A percentile compares a stretch with the other conserved stretches of the same genome.
Conservation (phyloP, 2,329 filamentous ascomycete genomes). For the Penicillium sp. region DNA sequence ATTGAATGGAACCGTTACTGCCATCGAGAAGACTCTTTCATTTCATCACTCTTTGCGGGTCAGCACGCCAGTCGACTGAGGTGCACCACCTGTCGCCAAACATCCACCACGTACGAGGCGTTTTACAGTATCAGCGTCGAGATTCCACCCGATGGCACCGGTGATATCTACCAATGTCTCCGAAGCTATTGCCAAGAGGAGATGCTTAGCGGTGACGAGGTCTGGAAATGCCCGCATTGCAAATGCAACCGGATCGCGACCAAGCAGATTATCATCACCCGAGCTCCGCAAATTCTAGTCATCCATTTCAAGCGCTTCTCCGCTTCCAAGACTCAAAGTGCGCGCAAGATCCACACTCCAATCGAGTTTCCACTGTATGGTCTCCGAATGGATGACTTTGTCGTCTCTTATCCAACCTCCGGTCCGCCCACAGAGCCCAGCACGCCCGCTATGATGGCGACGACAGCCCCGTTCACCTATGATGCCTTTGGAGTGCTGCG, state of each 20-base stretch:
- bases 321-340: conserved; percentile 58
- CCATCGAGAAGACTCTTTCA: conserved; percentile 71
- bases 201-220: conserved; percentile 66
- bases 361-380: conserved; percentile 77
- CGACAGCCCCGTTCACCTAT: conserved; percentile 68
- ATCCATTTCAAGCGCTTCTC: conserved; percentile 75
- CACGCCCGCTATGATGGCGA: conserved; percentile 57
- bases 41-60: conserved; percentile 79
- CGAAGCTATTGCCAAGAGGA: conserved; percentile 71
- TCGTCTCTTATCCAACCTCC: conserved; percentile 54
- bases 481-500: conserved; percentile 84
- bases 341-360: conserved; percentile 69
- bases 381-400: conserved; percentile 65
- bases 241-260: conserved; percentile 67
- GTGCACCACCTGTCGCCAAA: conserved; percentile 64
- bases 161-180: conserved; percentile 69
- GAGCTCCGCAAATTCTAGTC: conserved; percentile 77
- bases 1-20: conserved; percentile 76
- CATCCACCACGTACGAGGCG: conserved; percentile 68
- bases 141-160: conserved; percentile 64
- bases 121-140: conserved; percentile 74
- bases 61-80: conserved; percentile 65
- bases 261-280: conserved; percentile 73
- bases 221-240: conserved; percentile 76
- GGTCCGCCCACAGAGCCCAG: conserved; percentile 29